Evolutionary conservation across 371 early-diverging fungal species (phyloP), one percentile per base, ranked within the genome.

Genomic region (Conidiobolus incongruus): DNA sequence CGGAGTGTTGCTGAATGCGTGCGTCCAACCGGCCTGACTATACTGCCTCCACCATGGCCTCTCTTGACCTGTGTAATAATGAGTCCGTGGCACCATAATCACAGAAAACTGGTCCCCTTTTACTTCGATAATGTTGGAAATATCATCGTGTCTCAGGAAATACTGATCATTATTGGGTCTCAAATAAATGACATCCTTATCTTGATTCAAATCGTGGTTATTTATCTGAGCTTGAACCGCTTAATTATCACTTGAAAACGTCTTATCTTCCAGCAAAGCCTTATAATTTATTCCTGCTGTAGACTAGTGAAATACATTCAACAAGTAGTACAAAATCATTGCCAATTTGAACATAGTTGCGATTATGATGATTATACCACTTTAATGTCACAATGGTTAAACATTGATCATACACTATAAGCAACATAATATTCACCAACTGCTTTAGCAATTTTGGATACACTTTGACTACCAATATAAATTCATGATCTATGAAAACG

Each of bases 11-110:
- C 96, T 95, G 4, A 72, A 88, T 2, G 94, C 93, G 50, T 96
- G 96, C 0, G 95, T 92, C 42, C 94, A 65, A 61, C 94, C 95
- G 78, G 90, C 1, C 93, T 95, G 4, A 91, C 90, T 32, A 84
- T 51, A 47, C 88, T 86, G 0, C 89, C 90, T 74, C 75, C 45
- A 24, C n/a, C n/a, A 22, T 84, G 79, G 10, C 72, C 94, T 11
- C 77, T 82, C 72, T 59, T 94, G 95, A 1, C 94, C 96, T 1
- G 93, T 90, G 58, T 90, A 92, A 54, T 83, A 96, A 54, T 96
- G 92, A 23, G 94, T 60, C 13, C 92, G 93, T 32, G 80, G 70
- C 37, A 94, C 72, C 55, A 89, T 56, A 0, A 96, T 80, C 10
- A 94, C 62, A 4, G 96, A 88, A 47, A 86, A 77, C 11, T 54